Evolutionary conservation across 2,329 filamentous ascomycete species (phyloP).

Genomic region (Fusarium sp.): DNA sequence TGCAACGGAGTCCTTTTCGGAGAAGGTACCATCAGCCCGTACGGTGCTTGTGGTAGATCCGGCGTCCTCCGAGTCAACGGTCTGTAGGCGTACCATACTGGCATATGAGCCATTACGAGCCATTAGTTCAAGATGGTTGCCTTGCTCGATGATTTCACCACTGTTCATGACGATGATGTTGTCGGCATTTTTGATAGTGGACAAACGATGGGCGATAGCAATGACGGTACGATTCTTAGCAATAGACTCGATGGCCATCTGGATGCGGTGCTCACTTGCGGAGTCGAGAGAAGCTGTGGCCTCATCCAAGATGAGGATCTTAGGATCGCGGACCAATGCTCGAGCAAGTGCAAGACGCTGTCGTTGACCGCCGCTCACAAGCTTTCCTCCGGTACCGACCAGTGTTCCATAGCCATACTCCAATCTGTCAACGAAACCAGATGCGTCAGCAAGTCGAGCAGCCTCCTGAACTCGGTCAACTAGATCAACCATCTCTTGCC

Average conservation of each 20-base stretch:
- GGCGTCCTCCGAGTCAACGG: slow-evolving; percentile 49
- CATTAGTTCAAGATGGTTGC: slow-evolving; percentile 71
- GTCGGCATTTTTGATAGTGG: slow-evolving; percentile 72
- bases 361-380: slow-evolving; percentile 70
- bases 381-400: slow-evolving; percentile 65
- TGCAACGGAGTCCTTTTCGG: slow-evolving; percentile 54
- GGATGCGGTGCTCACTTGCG: slow-evolving; percentile 66
- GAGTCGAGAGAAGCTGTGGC: slow-evolving; percentile 72
- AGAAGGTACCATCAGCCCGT: slow-evolving; percentile 57
- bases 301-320: slow-evolving; percentile 70
- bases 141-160: slow-evolving; percentile 71
- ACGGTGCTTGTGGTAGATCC: slow-evolving; percentile 49
- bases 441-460: slow-evolving; percentile 69
- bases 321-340: slow-evolving; percentile 67
- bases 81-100: slow-evolving; percentile 61
- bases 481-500: slow-evolving; percentile 62
- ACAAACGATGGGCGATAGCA: slow-evolving; percentile 72
- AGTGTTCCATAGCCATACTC: slow-evolving; percentile 65
- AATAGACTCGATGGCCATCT: slow-evolving; percentile 59
- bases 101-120: slow-evolving; percentile 62
- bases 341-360: slow-evolving; percentile 70
- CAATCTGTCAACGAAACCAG: slow-evolving; percentile 64
- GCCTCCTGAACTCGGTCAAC: slow-evolving; percentile 62
- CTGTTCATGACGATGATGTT: slow-evolving; percentile 74
- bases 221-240: slow-evolving; percentile 70